phyloP scores from a whole-genome alignment of 768 basidiomycete species.

The Serendipita sp. region DNA sequence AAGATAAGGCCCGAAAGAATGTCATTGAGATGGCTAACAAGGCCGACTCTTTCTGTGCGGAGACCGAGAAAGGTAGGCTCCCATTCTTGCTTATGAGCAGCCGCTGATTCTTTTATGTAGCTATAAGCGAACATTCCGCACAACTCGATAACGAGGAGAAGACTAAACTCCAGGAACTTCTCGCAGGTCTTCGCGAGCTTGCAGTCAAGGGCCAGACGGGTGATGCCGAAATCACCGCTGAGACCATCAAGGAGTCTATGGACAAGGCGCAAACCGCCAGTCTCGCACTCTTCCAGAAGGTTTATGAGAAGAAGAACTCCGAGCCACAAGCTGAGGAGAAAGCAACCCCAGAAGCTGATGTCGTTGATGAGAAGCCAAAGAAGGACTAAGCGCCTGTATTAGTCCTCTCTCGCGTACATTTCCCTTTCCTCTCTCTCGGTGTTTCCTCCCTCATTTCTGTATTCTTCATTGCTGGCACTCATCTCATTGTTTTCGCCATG shows the following conservation, averaged over 20 bases:
- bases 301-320: constrained; percentile 18
- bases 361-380: constrained; percentile 9
- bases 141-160: constrained; percentile 84
- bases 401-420: not conserved
- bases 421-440: not conserved
- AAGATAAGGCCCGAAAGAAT: constrained; percentile 70
- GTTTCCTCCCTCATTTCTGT: not conserved
- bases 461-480: not conserved
- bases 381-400: constrained; percentile 1
- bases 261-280: constrained; percentile 89
- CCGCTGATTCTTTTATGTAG: constrained; percentile 21
- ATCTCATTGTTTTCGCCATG: not conserved
- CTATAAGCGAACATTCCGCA: constrained; percentile 95
- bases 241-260: constrained; percentile 81
- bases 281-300: constrained; percentile 94
- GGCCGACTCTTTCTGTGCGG: constrained; percentile 82
- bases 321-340: constrained; percentile 11
- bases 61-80: constrained; percentile 80
- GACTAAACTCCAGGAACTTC: constrained; percentile 80
- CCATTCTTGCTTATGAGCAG: not conserved
- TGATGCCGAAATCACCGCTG: constrained; percentile 65
- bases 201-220: constrained; percentile 79
- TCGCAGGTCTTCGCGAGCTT: constrained; percentile 76
- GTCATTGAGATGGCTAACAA: constrained; percentile 95
- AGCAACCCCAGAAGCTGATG: constrained; percentile 7